Evolutionary conservation across 805 yeast species (phyloP).

Genomic region (Nakazawaea holstii): DNA sequence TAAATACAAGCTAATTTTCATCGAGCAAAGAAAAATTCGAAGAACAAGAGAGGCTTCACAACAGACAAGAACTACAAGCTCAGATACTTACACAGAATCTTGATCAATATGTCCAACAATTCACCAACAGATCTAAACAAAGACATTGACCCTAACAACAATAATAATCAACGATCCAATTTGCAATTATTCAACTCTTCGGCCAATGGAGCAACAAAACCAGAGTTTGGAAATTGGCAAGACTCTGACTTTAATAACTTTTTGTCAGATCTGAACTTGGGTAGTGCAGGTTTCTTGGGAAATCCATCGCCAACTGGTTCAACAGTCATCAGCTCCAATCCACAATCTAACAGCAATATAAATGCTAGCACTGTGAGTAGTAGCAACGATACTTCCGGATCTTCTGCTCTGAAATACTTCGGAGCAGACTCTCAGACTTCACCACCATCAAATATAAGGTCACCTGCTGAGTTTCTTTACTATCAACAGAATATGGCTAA

Average conservation of each 20-base stretch:
- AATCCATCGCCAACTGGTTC: neutral
- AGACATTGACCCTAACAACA: neutral
- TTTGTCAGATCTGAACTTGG: constrained; percentile 1
- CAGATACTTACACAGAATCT: too few species aligned
- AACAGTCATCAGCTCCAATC: neutral
- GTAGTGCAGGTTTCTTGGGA: neutral
- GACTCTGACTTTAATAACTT: constrained; percentile 9
- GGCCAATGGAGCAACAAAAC: neutral
- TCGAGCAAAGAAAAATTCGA: too few species aligned
- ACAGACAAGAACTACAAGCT: too few species aligned
- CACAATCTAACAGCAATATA: neutral
- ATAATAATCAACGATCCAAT: neutral
- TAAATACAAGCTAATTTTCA: too few species aligned
- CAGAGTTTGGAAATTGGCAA: constrained; percentile 8
- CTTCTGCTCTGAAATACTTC: neutral
- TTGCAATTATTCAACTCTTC: neutral
- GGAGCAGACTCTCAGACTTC: neutral
- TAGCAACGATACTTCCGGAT: neutral
- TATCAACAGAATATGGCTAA: constrained; percentile 3
- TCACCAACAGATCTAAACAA: constrained; percentile 4
- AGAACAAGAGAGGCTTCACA: too few species aligned
- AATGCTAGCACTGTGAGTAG: neutral
- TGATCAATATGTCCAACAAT: neutral
- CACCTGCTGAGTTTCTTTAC: constrained; percentile 9
- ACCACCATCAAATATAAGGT: constrained; percentile 5